Percentiles rank a stretch among this genome's conserved stretches.
phyloP scores from a whole-genome alignment of 495 filamentous ascomycete genomes.

The Tirmania nivea region DNA sequence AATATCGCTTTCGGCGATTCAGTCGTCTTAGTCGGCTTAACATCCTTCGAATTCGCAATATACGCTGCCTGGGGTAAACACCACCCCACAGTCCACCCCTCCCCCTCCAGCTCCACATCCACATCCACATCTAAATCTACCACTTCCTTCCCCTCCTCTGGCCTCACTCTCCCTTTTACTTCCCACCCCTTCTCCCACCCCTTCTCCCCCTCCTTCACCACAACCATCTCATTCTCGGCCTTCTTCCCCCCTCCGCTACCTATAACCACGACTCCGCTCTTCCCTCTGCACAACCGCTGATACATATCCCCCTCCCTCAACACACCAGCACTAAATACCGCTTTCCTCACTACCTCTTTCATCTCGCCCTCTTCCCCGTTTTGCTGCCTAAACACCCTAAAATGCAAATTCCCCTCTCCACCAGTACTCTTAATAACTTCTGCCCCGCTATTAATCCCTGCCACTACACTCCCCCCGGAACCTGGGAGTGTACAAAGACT shows the following conservation, averaged over 20 bases:
- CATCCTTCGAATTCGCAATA: no score
- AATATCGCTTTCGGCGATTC: no score
- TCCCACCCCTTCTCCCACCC: no score
- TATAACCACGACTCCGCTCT: conserved; percentile 25
- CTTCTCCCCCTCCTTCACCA: no score
- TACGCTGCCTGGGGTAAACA: no score
- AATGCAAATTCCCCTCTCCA: conserved; percentile 74
- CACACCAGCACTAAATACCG: neutral
- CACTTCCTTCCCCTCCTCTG: no score
- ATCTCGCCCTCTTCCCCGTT: neutral
- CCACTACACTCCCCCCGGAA: conserved; percentile 23
- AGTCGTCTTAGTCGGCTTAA: no score
- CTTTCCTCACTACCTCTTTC: neutral
- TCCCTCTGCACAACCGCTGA: conserved; percentile 26
- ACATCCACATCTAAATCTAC: no score
- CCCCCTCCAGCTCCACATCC: no score
- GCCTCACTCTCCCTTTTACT: no score
- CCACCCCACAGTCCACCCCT: no score
- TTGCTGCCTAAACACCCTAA: conserved; percentile 21
- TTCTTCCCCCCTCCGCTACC: conserved; percentile 23
- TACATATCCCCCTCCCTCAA: conserved; percentile 11
- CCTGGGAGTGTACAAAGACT: conserved; percentile 33
- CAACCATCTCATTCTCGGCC: conserved; percentile 41
- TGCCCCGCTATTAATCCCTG: conserved; percentile 65
- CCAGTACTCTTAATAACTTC: conserved; percentile 43